These are phyloP conservation scores for Helianthus annuus DNA, from an alignment of 129 eudicot species.

Conservation along the genomic window DNA sequence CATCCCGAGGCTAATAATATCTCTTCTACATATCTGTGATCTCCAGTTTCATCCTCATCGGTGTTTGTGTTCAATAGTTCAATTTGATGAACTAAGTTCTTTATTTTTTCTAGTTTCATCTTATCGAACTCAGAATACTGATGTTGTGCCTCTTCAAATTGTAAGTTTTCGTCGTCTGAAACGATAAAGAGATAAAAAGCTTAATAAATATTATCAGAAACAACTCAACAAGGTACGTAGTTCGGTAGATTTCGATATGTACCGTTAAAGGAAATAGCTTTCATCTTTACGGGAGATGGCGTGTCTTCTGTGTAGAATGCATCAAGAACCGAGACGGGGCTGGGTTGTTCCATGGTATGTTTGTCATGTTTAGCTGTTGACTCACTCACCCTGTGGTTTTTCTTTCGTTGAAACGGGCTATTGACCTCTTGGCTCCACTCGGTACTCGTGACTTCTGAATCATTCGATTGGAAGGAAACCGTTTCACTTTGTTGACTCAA, in stretches of 20 bases:
- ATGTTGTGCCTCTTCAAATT: constrained; percentile 42
- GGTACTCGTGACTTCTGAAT: constrained; percentile 49
- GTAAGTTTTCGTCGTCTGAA: constrained; percentile 50
- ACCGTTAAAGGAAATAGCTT: constrained; percentile 67
- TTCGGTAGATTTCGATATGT: neutral
- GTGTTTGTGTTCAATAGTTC: constrained; percentile 34
- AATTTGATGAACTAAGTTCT: constrained; percentile 44
- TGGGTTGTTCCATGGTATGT: constrained; percentile 72
- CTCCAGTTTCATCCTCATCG: constrained; percentile 40
- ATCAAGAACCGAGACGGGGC: constrained; percentile 94
- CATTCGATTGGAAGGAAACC: constrained; percentile 57
- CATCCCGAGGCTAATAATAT: constrained; percentile 63
- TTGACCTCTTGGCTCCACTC: constrained; percentile 41
- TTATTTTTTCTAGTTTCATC: constrained; percentile 43
- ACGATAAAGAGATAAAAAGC: constrained; percentile 12
- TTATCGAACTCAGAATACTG: constrained; percentile 27
- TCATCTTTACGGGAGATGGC: constrained; percentile 89
- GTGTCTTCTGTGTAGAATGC: constrained; percentile 73
- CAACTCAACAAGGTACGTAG: neutral
- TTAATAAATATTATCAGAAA: neutral
- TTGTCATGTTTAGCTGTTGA: constrained; percentile 44
- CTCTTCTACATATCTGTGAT: constrained; percentile 57
- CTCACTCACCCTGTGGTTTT: constrained; percentile 40
- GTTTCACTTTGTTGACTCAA: constrained; percentile 51
- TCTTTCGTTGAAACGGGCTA: constrained; percentile 35